A percentile compares a stretch with the other conserved stretches of the same genome.
phyloP scores from a whole-genome alignment of 345 rosid species.

The Ceriops zippeliana region DNA sequence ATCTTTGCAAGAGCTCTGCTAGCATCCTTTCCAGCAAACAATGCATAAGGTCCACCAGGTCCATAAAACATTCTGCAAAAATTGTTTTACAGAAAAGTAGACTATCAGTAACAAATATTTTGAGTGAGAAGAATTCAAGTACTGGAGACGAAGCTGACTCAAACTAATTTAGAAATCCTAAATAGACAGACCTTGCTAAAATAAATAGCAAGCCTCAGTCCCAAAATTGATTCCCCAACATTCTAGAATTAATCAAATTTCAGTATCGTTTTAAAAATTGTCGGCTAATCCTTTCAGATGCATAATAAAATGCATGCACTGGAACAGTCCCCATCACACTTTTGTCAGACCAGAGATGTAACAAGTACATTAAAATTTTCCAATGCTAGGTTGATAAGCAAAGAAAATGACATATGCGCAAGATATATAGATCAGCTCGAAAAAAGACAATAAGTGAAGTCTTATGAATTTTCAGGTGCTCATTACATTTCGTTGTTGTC shows the following conservation, averaged over 20 bases:
- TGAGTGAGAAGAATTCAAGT: neutral
- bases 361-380: no score
- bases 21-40: constrained; percentile 95
- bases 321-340: no score
- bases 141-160: neutral
- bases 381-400: no score
- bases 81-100: neutral
- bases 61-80: constrained; percentile 90
- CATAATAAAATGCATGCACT: no score
- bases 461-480: no score
- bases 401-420: no score
- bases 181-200: neutral
- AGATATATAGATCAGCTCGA: no score
- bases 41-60: constrained; percentile 96
- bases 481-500: no score
- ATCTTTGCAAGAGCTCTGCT: constrained; percentile 99
- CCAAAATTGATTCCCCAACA: neutral
- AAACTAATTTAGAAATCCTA: neutral
- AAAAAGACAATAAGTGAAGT: no score
- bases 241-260: neutral
- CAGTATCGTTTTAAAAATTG: no score
- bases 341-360: no score
- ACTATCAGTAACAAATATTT: neutral
- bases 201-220: neutral
- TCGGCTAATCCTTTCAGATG: neutral